Percentiles rank a stretch among this genome's conserved stretches.
Evolutionary conservation across 805 yeast genomes (phyloP).

Genomic region (Monosporozyma yasuniensis): DNA sequence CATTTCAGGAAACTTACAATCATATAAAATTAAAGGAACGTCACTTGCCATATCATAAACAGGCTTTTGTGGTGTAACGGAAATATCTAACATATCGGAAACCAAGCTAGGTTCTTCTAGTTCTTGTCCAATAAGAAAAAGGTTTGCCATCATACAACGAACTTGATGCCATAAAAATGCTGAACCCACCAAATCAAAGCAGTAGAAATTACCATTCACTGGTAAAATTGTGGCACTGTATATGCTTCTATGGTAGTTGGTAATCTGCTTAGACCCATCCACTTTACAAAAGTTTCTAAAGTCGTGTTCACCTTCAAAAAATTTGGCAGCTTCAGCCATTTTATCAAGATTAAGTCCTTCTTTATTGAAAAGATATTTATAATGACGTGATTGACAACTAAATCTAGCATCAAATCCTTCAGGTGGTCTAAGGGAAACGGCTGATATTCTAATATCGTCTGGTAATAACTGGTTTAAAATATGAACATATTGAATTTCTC

Average conservation of each 20-base stretch:
- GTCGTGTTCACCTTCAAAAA: slow-evolving; percentile 65
- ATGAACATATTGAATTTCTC: slow-evolving; percentile 68
- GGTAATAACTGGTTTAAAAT: slow-evolving; percentile 75
- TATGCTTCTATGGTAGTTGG: slow-evolving; percentile 63
- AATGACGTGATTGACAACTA: slow-evolving; percentile 80
- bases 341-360: slow-evolving; percentile 46
- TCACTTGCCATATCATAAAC: slow-evolving; percentile 84
- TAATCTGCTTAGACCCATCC: slow-evolving; percentile 89
- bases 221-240: slow-evolving; percentile 40
- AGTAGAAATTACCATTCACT: slow-evolving; percentile 40
- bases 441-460: slow-evolving; percentile 70
- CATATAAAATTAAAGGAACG: slow-evolving; percentile 75
- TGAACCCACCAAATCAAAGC: slow-evolving; percentile 71
- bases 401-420: slow-evolving; percentile 81
- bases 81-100: slow-evolving; percentile 48
- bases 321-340: slow-evolving; percentile 62
- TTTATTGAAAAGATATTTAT: slow-evolving; percentile 67
- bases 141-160: slow-evolving; percentile 82
- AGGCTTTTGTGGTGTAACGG: slow-evolving; percentile 57
- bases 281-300: slow-evolving; percentile 90
- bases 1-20: slow-evolving; percentile 66
- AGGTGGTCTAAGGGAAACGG: slow-evolving; percentile 79
- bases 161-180: slow-evolving; percentile 99
- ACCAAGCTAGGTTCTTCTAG: slow-evolving; percentile 56
- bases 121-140: slow-evolving; percentile 73